phyloP scores from a whole-genome alignment of 1,139 yeast genomes.

The Saccharomycopsis crataegensis region DNA sequence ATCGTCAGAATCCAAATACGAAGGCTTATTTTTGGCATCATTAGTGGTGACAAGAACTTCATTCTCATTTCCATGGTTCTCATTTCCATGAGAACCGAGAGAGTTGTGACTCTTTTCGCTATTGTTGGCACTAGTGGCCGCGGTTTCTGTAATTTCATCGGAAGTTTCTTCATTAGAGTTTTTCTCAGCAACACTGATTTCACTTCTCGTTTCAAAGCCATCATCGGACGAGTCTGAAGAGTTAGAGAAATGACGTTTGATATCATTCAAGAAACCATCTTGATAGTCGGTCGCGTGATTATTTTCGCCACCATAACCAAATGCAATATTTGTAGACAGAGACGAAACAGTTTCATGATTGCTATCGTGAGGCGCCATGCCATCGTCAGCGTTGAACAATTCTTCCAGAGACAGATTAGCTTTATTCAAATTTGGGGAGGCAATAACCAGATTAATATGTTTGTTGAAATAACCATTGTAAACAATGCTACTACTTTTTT shows the following conservation, averaged over 20 bases:
- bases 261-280: background rate
- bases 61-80: background rate
- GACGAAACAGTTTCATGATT: too few species aligned
- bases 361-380: too few species aligned
- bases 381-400: too few species aligned
- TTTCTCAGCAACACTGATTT: constrained; percentile 1
- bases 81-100: background rate
- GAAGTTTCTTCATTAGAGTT: too few species aligned
- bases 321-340: background rate
- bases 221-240: constrained; percentile 1
- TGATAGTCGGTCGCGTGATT: background rate
- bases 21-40: too few species aligned
- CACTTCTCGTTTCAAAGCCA: background rate
- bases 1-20: background rate
- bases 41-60: background rate
- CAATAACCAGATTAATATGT: constrained; percentile 2
- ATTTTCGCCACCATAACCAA: background rate
- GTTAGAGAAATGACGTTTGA: constrained; percentile 1
- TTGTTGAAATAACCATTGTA: constrained; percentile 18
- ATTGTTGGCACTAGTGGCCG: constrained; percentile 1
- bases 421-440: too few species aligned
- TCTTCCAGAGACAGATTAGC: too few species aligned
- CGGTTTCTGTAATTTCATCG: background rate
- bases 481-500: constrained; percentile 10
- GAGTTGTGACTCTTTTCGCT: background rate